Evolutionary conservation across 179 eudicot species (phyloP).

Genomic region (Camellia oleifera): DNA sequence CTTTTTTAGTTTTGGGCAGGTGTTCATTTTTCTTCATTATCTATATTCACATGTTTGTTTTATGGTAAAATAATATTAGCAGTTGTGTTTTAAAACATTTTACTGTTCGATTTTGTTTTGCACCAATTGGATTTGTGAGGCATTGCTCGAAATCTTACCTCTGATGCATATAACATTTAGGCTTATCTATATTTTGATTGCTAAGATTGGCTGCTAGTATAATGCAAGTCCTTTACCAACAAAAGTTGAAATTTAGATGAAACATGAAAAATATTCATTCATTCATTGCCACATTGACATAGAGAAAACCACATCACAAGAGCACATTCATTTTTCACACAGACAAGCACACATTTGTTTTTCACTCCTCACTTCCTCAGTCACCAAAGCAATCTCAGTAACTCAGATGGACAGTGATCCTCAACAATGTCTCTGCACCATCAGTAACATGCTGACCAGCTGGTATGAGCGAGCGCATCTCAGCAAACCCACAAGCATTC

Average conservation of each 20-base stretch:
- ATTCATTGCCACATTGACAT: neutral
- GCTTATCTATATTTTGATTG: neutral
- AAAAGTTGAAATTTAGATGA: neutral
- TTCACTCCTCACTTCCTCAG: neutral
- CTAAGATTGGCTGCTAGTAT: neutral
- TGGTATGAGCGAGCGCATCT: conserved; percentile 77
- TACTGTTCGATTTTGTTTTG: neutral
- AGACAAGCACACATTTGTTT: neutral
- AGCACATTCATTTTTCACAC: conserved; percentile 15
- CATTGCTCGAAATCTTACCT: neutral
- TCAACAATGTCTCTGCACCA: conserved; percentile 78
- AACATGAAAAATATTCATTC: neutral
- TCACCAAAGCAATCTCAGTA: conserved; percentile 34
- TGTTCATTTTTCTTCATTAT: neutral
- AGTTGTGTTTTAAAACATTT: neutral
- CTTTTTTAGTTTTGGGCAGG: too few relatives aligned
- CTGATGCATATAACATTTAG: neutral
- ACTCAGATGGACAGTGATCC: conserved; percentile 69
- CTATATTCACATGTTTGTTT: neutral
- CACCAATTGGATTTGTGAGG: neutral
- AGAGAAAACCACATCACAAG: conserved; percentile 7
- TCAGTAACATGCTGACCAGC: conserved; percentile 68
- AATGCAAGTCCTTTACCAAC: neutral
- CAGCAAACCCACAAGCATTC: conserved; percentile 86
- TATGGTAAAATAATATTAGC: neutral